A percentile compares a stretch with the other conserved stretches of the same genome.
Conservation (phyloP, 371 early-diverging fungal genomes). For the Synchytrium microbalum region DNA sequence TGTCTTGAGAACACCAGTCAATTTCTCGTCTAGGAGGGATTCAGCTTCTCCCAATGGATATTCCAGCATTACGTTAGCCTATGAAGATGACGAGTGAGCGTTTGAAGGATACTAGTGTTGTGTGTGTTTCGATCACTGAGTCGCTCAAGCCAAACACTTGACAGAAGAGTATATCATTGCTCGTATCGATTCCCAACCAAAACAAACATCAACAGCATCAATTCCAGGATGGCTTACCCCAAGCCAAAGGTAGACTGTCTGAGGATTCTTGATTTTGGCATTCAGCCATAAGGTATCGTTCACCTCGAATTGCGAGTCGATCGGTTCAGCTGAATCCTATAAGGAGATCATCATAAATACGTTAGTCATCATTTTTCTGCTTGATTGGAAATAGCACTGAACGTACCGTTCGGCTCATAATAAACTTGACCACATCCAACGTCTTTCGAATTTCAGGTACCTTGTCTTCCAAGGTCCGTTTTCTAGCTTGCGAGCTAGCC, state of each 20-base stretch:
- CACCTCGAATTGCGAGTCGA: constrained; percentile 82
- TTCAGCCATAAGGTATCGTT: constrained; percentile 89
- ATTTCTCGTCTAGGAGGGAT: constrained; percentile 67
- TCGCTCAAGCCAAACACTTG: too few relatives aligned
- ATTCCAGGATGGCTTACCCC: constrained; percentile 56
- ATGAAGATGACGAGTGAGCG: background rate
- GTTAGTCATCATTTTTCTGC: too few relatives aligned
- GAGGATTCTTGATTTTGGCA: constrained; percentile 59
- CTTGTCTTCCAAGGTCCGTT: constrained; percentile 75
- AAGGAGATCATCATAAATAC: background rate
- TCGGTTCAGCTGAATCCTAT: constrained; percentile 57
- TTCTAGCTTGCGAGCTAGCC: constrained; percentile 70
- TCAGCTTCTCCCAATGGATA: constrained; percentile 86
- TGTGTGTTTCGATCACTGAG: background rate
- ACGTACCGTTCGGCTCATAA: constrained; percentile 52
- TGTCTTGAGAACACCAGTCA: constrained; percentile 61
- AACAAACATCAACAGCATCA: constrained; percentile 9
- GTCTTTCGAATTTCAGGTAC: constrained; percentile 95
- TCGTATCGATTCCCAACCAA: constrained; percentile 3
- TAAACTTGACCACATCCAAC: constrained; percentile 71
- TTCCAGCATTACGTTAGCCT: constrained; percentile 96
- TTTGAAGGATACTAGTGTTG: background rate
- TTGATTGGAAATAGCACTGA: too few relatives aligned
- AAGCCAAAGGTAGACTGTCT: constrained; percentile 87
- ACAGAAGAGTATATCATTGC: too few relatives aligned